Evolutionary conservation across 805 yeast genomes (phyloP), one percentile per base, ranked within the genome.

Genomic region (Candida nanaspora): DNA sequence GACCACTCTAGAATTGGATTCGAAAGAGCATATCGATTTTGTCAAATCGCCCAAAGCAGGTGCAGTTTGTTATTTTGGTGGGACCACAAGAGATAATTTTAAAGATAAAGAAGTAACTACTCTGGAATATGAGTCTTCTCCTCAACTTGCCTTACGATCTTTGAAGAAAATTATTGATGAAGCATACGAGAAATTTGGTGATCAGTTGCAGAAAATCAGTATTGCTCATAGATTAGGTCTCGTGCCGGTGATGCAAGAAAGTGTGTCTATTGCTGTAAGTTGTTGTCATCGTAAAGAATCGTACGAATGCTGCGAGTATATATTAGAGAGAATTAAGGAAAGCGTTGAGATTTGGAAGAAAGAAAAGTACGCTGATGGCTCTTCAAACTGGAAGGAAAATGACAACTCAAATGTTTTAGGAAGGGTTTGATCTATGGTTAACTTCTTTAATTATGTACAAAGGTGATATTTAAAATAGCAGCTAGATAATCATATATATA

Each of bases 301-400:
- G 0, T 74, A 76, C 74, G 48, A 56, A 14, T 66, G 72, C 15
- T 73, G 67, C 4, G 63, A 59, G 39, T 62, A 68, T 68, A 53
- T 69, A 0, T 48, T 74, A 15, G 77, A 74, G 41, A 54, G 56
- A 36, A 63, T 74, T 29, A 74, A 74, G 51, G 59, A 53, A 38
- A 48, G 49, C 3, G 70, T 62, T 3, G 80, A 74, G 48, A 70
- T 74, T 16, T 74, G 80, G 80, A 74, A 74, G 47, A 55, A 56
- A 32, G 80, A 74, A 47, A 52, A 55, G 16, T 74, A 68, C 44
- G 48, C 35, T 0, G 73, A 69, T 48, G 76, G 74, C 2, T 35
- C 59, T 1, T 41, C 53, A 2, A 34, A 43, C n/a, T 74, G 78
- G 78, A 69, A 69, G 37, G 62, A 61, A 39, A 70, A 70, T 45